Base-by-base conservation (phyloP, 2,329 filamentous ascomycete species). In the Nakataea oryzae region DNA sequence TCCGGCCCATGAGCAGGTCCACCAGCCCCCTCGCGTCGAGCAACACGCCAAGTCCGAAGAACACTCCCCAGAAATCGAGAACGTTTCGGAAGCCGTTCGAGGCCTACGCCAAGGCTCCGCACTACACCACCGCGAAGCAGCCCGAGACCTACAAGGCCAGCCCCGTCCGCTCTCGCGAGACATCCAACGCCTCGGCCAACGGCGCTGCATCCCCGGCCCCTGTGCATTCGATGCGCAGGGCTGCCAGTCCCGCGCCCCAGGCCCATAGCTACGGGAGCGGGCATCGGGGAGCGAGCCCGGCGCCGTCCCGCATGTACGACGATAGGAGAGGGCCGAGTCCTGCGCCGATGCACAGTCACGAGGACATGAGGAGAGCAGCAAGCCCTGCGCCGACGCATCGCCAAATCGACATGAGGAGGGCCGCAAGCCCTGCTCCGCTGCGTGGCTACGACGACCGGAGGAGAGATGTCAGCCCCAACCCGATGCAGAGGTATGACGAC, bases 1-100 rank as follows among this genome's bases (percentile, higher is more conserved):
- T 96, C 73, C 87, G 90, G 63, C 95, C 95, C 64, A 85, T 86
- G 69, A 80, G 79, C 56, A 78, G 86, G 70, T 81, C 83, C 32
- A 79, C 78, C 61, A 87, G 84, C 68, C 83, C 84, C 1, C 75
- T 91, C 75, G 77, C 86, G 65, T 77, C 67, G 64, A 81, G 78
- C 67, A 81, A 78, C 69, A 78, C 82, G 1, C 80, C 83, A 57
- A 82, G 80, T 63, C 79, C 84, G 58, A 79, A 76, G 63, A 80
- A 78, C 67, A 79, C 79, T 28, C 78, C 83, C 1, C 80, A 84
- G 29, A 88, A 87, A 70, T 80, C 81, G 27, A 86, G 81, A 71
- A 82, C 84, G 1, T 87, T 86, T 67, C 82, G 86, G 66, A 87
- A 86, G 65, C 85, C 86, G 0, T 88, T 88, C 68, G 83, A 87